These are phyloP conservation scores for Pecoramyces ruminantium DNA, from an alignment of 192 early-diverging fungal genomes.

Conservation along the genomic window DNA sequence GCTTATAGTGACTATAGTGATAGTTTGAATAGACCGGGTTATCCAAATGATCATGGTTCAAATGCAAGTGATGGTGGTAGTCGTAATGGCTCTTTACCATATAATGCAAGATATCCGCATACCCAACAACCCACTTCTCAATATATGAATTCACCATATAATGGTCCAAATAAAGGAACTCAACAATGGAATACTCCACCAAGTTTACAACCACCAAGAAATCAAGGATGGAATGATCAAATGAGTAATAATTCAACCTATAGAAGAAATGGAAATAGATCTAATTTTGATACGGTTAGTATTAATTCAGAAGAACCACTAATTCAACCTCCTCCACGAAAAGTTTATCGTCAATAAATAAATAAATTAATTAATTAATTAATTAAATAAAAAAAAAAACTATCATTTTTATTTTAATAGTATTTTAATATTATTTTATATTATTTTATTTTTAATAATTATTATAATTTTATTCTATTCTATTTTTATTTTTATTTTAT, in stretches of 20 bases:
- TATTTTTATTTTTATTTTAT: too few relatives aligned
- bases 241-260: background rate
- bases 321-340: background rate
- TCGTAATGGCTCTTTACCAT: background rate
- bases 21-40: background rate
- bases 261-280: background rate
- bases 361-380: too few relatives aligned
- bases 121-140: background rate
- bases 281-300: background rate
- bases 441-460: too few relatives aligned
- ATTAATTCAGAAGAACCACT: background rate
- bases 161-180: background rate
- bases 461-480: too few relatives aligned
- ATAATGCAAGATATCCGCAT: background rate
- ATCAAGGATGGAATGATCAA: background rate
- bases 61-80: background rate
- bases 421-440: too few relatives aligned
- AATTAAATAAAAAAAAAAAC: too few relatives aligned
- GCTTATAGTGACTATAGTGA: background rate
- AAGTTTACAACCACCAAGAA: background rate
- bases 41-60: background rate
- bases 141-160: background rate
- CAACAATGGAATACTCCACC: background rate
- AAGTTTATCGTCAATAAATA: background rate
- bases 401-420: too few relatives aligned